Evolutionary conservation across 1,139 yeast species (phyloP).

Genomic region (Zhuliangozyma parablackwelliae): DNA sequence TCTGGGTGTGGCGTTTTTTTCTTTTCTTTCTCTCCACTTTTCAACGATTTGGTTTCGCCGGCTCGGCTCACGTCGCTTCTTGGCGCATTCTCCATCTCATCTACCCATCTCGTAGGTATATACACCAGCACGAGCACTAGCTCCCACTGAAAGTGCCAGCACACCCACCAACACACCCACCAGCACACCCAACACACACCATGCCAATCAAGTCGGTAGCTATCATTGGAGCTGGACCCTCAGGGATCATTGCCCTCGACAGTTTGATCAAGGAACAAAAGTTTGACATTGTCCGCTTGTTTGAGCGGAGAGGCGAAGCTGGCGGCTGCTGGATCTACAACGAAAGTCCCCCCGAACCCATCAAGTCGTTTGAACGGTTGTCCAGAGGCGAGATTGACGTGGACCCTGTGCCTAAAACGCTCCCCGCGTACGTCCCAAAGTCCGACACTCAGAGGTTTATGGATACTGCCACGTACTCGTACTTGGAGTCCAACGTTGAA

Average conservation of each 20-base stretch:
- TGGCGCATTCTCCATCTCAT: no score
- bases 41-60: no score
- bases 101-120: no score
- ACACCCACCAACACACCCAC: no score
- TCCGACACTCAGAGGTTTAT: constrained; percentile 18
- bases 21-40: no score
- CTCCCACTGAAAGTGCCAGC: no score
- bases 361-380: constrained; percentile 13
- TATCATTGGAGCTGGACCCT: constrained; percentile 66
- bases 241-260: constrained; percentile 56
- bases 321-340: constrained; percentile 47
- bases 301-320: constrained; percentile 35
- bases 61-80: no score
- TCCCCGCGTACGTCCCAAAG: constrained; percentile 28
- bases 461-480: constrained; percentile 41
- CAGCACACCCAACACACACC: neutral
- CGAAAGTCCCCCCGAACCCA: constrained; percentile 17
- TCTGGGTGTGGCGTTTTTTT: no score
- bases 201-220: constrained; percentile 28
- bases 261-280: constrained; percentile 45
- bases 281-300: constrained; percentile 40
- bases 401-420: constrained; percentile 16
- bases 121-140: no score
- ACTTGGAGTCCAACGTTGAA: constrained; percentile 62
- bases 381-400: constrained; percentile 10